Conservation (phyloP, 345 rosid genomes). For the Eucalyptus marginata region DNA sequence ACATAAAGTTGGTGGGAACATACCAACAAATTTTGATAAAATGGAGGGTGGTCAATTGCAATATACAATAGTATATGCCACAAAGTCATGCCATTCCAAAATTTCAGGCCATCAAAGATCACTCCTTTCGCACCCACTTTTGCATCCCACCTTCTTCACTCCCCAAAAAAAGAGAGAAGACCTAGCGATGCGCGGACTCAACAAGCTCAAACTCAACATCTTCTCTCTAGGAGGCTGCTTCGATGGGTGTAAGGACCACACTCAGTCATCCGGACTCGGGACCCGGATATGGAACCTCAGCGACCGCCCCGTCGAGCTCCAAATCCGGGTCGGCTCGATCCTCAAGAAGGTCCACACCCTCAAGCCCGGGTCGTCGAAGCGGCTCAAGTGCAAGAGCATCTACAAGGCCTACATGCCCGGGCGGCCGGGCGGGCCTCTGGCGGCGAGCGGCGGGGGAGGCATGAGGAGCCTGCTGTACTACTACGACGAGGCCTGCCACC, state of each 20-base stretch:
- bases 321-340: constrained; percentile 72
- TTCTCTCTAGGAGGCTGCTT: constrained; percentile 41
- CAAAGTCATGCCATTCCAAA: constrained; percentile 1
- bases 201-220: constrained; percentile 4
- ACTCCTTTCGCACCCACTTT: background rate
- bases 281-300: constrained; percentile 72
- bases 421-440: background rate
- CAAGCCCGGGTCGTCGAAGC: constrained; percentile 77
- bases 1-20: background rate
- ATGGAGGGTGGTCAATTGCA: background rate
- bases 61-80: background rate
- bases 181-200: constrained; percentile 9
- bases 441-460: constrained; percentile 6
- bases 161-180: constrained; percentile 1
- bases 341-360: constrained; percentile 69
- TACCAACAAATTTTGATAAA: background rate
- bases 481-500: constrained; percentile 67
- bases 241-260: constrained; percentile 58
- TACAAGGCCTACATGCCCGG: constrained; percentile 66
- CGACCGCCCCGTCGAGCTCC: constrained; percentile 64
- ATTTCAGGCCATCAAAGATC: constrained; percentile 20
- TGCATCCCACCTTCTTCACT: constrained; percentile 5
- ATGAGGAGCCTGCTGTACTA: constrained; percentile 55
- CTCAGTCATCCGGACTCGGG: constrained; percentile 37
- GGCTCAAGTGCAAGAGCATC: constrained; percentile 60